A percentile compares a stretch with the other conserved stretches of the same genome.
These are phyloP conservation scores for Hammondia hammondi DNA, from an alignment of 169 alveolate species.

Conservation along the genomic window DNA sequence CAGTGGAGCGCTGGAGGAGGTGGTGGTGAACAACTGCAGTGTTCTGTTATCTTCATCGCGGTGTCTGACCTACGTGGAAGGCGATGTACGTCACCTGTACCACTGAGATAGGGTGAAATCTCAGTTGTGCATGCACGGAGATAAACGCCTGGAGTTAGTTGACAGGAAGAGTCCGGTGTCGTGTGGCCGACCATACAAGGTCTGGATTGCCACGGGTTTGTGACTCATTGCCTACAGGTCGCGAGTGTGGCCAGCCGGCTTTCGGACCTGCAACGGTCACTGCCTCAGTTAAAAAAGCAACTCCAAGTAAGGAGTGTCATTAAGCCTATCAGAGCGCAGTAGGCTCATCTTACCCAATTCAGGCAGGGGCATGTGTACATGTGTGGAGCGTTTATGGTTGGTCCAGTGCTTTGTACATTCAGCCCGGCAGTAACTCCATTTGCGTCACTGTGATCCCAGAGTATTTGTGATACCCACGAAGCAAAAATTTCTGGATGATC, in stretches of 20 bases:
- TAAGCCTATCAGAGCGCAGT: neutral
- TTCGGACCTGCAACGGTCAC: neutral
- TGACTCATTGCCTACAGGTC: neutral
- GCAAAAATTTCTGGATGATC: too few species aligned
- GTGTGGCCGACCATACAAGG: too few species aligned
- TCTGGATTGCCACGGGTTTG: too few species aligned
- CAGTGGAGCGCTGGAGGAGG: neutral
- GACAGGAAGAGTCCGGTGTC: neutral
- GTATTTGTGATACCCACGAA: too few species aligned
- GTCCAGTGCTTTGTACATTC: neutral
- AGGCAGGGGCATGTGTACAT: neutral
- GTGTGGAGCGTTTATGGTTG: neutral
- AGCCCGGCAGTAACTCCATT: neutral
- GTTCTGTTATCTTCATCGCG: neutral
- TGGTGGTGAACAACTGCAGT: neutral
- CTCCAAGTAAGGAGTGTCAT: neutral
- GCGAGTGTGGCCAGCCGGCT: neutral
- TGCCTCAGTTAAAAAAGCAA: neutral
- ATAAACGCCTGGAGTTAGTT: neutral
- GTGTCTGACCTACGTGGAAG: neutral
- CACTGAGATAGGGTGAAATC: neutral
- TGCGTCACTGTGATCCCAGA: neutral
- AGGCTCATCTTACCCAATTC: neutral
- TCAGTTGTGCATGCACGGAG: neutral
- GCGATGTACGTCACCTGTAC: neutral